Evolutionary conservation across 805 yeast species (phyloP).

Genomic region (Vanderwaltozyma polyspora): DNA sequence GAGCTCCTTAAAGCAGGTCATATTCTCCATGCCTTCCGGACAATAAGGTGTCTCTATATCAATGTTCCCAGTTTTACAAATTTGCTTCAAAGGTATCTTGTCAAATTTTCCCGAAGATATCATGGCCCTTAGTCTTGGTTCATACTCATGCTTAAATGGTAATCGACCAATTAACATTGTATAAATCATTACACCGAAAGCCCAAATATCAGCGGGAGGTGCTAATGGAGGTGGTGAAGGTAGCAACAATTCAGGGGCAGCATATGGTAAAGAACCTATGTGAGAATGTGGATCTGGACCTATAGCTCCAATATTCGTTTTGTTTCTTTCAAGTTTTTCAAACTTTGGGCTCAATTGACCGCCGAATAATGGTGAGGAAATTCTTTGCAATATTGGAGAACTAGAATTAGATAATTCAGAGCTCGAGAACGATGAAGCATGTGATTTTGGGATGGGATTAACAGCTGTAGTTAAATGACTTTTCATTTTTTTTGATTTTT

Average conservation of each 20-base stretch:
- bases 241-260: constrained; percentile 70
- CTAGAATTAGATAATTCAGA: constrained; percentile 7
- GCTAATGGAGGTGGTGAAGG: constrained; percentile 25
- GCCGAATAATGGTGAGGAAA: constrained; percentile 3
- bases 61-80: constrained; percentile 23
- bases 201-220: constrained; percentile 80
- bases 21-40: no score
- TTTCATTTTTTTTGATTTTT: background rate
- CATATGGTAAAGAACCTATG: constrained; percentile 87
- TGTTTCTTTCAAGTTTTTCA: background rate
- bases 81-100: constrained; percentile 32
- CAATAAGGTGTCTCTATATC: no score
- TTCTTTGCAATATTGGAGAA: constrained; percentile 5
- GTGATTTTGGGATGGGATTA: constrained; percentile 21
- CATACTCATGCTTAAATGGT: constrained; percentile 78
- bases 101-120: constrained; percentile 60
- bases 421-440: constrained; percentile 23
- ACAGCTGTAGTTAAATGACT: constrained; percentile 25
- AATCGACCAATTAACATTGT: constrained; percentile 62
- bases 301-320: background rate
- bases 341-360: constrained; percentile 1
- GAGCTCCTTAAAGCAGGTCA: background rate
- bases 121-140: constrained; percentile 64
- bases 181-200: constrained; percentile 68
- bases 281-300: constrained; percentile 43